These are phyloP conservation scores for Hypoxylon intermedium DNA, from an alignment of 495 filamentous ascomycete species.

Conservation along the genomic window DNA sequence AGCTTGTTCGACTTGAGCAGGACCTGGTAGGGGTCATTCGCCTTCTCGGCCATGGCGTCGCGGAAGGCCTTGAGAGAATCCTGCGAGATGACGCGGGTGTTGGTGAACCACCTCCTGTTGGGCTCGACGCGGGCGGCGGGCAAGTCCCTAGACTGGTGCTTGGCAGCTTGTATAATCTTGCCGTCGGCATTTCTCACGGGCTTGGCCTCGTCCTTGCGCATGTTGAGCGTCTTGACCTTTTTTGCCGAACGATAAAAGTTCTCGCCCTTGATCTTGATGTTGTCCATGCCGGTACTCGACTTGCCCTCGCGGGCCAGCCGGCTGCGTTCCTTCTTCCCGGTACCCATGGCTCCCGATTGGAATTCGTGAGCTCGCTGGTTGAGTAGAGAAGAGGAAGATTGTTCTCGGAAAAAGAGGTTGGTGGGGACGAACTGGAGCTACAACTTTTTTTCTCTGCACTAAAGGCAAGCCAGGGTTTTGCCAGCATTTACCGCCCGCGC, in stretches of 20 bases:
- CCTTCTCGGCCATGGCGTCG: slow-evolving; percentile 88
- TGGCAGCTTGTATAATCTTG: slow-evolving; percentile 77
- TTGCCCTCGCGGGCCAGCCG: slow-evolving; percentile 83
- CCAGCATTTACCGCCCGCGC: slow-evolving; percentile 13
- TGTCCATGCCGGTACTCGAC: slow-evolving; percentile 80
- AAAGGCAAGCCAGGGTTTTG: slow-evolving; percentile 26
- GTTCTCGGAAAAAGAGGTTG: slow-evolving; percentile 29
- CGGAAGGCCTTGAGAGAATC: slow-evolving; percentile 77
- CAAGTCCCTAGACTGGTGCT: slow-evolving; percentile 74
- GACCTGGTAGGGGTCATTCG: slow-evolving; percentile 88
- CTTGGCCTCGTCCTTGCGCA: slow-evolving; percentile 76
- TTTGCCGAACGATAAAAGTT: slow-evolving; percentile 93
- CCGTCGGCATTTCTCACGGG: slow-evolving; percentile 77
- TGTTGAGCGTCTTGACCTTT: slow-evolving; percentile 83
- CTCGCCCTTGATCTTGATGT: slow-evolving; percentile 93
- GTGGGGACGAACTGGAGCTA: slow-evolving; percentile 32
- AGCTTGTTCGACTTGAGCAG: slow-evolving; percentile 94
- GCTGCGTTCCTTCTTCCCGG: slow-evolving; percentile 88
- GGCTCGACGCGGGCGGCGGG: slow-evolving; percentile 92
- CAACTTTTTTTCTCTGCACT: slow-evolving; percentile 36
- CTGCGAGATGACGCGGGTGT: slow-evolving; percentile 67
- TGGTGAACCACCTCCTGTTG: slow-evolving; percentile 78
- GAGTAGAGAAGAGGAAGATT: slow-evolving; percentile 14
- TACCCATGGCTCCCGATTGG: slow-evolving; percentile 72
- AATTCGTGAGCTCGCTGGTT: slow-evolving; percentile 31